phyloP scores from a whole-genome alignment of 1,284 basidiomycete genomes.

The Leccinum cinnamomeum region DNA sequence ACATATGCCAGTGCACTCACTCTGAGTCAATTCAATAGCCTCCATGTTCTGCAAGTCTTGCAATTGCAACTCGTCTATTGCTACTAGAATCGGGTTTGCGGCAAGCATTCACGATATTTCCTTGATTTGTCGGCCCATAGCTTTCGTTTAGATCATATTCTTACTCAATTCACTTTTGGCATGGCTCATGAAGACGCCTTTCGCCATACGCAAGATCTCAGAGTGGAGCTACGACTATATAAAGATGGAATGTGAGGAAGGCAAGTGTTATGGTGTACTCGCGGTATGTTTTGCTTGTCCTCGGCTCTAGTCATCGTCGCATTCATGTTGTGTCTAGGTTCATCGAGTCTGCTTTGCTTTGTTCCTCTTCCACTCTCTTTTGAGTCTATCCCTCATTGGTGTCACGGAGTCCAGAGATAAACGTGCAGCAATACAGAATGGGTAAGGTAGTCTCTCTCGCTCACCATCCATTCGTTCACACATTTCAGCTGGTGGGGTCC shows the following conservation, averaged over 20 bases:
- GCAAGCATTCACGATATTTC: conserved; percentile 41
- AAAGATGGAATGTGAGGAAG: conserved; percentile 94
- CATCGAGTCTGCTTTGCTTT: conserved; percentile 98
- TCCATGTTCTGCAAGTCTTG: conserved; percentile 99
- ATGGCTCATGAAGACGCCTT: conserved; percentile 92
- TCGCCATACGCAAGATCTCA: conserved; percentile 86
- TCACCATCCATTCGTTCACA: conserved; percentile 7
- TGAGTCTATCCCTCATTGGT: conserved; percentile 80
- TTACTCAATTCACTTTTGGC: conserved; percentile 50
- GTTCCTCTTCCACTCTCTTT: conserved; percentile 83
- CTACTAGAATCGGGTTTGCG: conserved; percentile 95
- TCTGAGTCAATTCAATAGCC: conserved; percentile 43
- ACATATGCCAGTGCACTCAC: conserved; percentile 3
- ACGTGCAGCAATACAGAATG: conserved; percentile 95
- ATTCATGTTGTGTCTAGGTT: conserved; percentile 51
- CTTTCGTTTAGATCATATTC: neutral
- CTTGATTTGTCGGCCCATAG: neutral
- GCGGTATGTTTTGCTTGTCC: conserved; percentile 59
- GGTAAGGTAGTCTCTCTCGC: conserved; percentile 48
- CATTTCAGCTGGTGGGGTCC: conserved; percentile 93
- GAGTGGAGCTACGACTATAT: conserved; percentile 96
- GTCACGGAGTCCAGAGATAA: conserved; percentile 89
- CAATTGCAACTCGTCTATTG: conserved; percentile 98
- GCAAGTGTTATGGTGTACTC: conserved; percentile 95
- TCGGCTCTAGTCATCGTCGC: neutral